These are phyloP conservation scores for Dipteronia sinensis DNA, from an alignment of 345 rosid species.

Conservation along the genomic window DNA sequence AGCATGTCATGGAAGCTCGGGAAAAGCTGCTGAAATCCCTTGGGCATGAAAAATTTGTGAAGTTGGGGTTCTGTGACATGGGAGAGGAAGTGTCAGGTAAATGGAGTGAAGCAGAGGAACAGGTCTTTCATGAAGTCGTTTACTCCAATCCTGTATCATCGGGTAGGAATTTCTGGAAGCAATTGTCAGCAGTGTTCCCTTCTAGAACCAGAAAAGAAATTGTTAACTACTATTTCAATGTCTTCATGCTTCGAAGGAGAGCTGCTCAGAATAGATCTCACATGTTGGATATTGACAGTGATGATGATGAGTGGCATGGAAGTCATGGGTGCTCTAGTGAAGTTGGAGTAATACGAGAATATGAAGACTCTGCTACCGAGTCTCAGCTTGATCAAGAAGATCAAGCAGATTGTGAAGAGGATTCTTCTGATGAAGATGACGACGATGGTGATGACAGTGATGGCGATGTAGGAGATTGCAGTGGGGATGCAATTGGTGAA, in stretches of 20 bases:
- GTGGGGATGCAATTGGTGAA: constrained; percentile 13
- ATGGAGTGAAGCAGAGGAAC: constrained; percentile 67
- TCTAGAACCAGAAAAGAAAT: constrained; percentile 57
- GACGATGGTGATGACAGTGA: constrained; percentile 30
- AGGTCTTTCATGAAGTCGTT: constrained; percentile 52
- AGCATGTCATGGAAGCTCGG: constrained; percentile 65
- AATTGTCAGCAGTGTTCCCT: constrained; percentile 54
- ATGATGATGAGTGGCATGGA: constrained; percentile 79
- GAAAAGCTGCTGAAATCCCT: constrained; percentile 44
- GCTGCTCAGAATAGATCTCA: constrained; percentile 65
- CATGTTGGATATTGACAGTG: constrained; percentile 61
- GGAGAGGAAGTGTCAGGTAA: constrained; percentile 62
- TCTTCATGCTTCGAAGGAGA: constrained; percentile 58
- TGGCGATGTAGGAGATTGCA: constrained; percentile 25
- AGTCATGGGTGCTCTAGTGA: constrained; percentile 23
- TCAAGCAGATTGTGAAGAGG: constrained; percentile 16
- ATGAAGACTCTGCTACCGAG: constrained; percentile 58
- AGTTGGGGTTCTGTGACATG: constrained; percentile 67
- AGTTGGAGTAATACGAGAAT: constrained; percentile 40
- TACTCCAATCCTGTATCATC: constrained; percentile 55
- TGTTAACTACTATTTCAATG: constrained; percentile 76
- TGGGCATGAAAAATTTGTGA: constrained; percentile 55
- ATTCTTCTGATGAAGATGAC: constrained; percentile 22
- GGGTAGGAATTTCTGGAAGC: constrained; percentile 71
- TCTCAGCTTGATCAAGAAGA: constrained; percentile 40